These are phyloP conservation scores for Aphanomyces stellatus DNA, from an alignment of 352 stramenopile genomes.

Conservation along the genomic window DNA sequence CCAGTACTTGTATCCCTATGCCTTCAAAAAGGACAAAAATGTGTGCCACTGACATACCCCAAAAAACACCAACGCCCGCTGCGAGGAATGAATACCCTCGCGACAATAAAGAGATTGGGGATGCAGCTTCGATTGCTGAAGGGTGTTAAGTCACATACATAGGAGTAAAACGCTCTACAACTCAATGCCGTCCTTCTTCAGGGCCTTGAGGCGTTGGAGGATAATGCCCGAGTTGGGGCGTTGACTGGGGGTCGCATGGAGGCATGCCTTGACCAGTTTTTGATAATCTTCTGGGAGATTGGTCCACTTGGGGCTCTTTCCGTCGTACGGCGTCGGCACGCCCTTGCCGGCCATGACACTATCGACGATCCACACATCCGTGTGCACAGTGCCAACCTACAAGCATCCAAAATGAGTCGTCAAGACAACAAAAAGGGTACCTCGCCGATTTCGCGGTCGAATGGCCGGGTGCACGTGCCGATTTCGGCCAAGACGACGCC, in stretches of 20 bases:
- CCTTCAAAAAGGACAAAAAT: no score
- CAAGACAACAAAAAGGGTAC: background rate
- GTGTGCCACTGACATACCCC: no score
- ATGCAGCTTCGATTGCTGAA: slow-evolving; percentile 58
- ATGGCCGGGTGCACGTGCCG: slow-evolving; percentile 7
- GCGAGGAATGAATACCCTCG: no score
- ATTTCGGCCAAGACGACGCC: slow-evolving; percentile 19
- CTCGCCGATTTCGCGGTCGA: slow-evolving; percentile 9
- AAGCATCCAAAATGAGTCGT: background rate
- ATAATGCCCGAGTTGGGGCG: slow-evolving; percentile 14
- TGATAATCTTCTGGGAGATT: slow-evolving; percentile 9
- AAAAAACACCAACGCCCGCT: no score
- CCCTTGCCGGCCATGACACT: slow-evolving; percentile 10
- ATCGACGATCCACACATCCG: slow-evolving; percentile 12
- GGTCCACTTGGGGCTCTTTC: slow-evolving; percentile 12
- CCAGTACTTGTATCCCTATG: no score
- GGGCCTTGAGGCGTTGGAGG: slow-evolving; percentile 5
- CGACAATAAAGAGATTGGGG: background rate
- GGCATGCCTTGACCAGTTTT: slow-evolving; percentile 8
- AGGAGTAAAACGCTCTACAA: slow-evolving; percentile 35
- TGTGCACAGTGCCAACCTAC: slow-evolving; percentile 11
- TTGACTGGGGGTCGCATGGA: background rate
- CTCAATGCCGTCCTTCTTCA: slow-evolving; percentile 1
- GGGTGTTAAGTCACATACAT: slow-evolving; percentile 54
- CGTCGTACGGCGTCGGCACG: slow-evolving; percentile 4